These are phyloP conservation scores for Aspergillus sclerotiicarbonarius DNA, from an alignment of 495 filamentous ascomycete species.

Conservation along the genomic window DNA sequence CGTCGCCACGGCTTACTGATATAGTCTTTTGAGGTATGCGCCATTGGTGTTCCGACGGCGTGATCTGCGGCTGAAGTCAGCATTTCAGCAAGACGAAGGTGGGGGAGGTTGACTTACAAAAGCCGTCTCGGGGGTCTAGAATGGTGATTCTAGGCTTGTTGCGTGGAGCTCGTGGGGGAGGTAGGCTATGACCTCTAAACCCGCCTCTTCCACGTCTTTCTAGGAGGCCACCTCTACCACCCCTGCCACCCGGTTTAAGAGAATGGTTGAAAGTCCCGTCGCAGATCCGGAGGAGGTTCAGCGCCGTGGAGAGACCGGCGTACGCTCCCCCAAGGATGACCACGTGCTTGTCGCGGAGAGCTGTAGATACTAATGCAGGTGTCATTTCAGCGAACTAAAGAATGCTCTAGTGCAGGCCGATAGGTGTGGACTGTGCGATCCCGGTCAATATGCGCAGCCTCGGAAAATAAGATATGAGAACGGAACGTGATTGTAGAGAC, in stretches of 20 bases:
- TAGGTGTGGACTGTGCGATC: neutral
- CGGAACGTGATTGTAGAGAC: too few species aligned
- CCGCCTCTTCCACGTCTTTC: neutral
- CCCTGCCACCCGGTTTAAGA: constrained; percentile 11
- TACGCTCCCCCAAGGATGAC: constrained; percentile 55
- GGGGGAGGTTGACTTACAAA: constrained; percentile 40
- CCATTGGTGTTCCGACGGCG: constrained; percentile 19
- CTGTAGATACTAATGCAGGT: neutral
- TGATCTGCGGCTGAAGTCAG: constrained; percentile 48
- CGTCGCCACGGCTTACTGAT: constrained; percentile 3
- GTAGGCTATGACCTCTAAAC: neutral
- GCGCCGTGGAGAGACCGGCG: constrained; percentile 52
- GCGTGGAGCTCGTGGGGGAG: constrained; percentile 12
- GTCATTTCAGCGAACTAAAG: neutral
- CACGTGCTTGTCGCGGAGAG: constrained; percentile 3
- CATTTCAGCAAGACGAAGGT: neutral
- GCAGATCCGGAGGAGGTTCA: constrained; percentile 56
- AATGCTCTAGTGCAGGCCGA: neutral
- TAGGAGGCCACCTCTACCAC: neutral
- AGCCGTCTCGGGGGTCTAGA: constrained; percentile 62
- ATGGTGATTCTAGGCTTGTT: constrained; percentile 54
- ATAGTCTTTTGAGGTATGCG: constrained; percentile 5
- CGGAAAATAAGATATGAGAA: too few species aligned
- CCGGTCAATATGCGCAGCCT: neutral
- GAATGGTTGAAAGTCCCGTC: constrained; percentile 23